Base-by-base conservation (phyloP, 1,284 basidiomycete species). In the Crepidotus sp. region DNA sequence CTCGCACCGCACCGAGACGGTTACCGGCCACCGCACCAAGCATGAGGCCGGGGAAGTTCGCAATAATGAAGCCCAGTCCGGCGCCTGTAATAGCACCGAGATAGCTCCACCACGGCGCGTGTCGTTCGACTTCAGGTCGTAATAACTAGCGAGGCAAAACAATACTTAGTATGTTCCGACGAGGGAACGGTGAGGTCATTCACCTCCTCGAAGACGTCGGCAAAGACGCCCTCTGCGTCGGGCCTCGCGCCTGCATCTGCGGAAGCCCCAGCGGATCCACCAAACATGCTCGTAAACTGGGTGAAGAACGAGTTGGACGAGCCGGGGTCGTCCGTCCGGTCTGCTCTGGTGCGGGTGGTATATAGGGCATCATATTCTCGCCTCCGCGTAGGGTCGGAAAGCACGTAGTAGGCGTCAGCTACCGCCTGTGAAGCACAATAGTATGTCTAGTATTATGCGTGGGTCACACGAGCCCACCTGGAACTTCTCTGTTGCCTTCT, bases 371-470 rank as follows among this genome's bases (percentile, higher is more conserved):
- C 91, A 58, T 97, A 97, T 64, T 97, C 93, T 54, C 61, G 68
- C 42, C 86, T 75, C 41, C 92, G 72, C 32, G 79, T 70, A 1
- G 78, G 63, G 63, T 97, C 90, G 0, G 89, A 94, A 19, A 98
- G 77, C 6, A 96, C 88, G 61, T 93, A 98, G 68, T 97, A 97
- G 8, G 94, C 94, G 66, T 98, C 93, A 39, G 94, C 91, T 49
- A 97, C 83, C 10, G 82, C 80, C 85, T 90, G 58, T n/a, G 24
- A n/a, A 7, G 17, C 31, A 14, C n/a, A 13, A 30, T 11, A 35
- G 7, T 24, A 11, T 10, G 15, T 10, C 6, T 30, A 30, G 22
- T 19, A 18, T 22, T 22, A 25, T 25, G 25, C 25, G 25, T 25
- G 6, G 25, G 27, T 14, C 27, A 13, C 36, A 29, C 30, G 27